Evolutionary conservation across 208 protist genomes (phyloP).

Genomic region (Wallacemonas sp.): DNA sequence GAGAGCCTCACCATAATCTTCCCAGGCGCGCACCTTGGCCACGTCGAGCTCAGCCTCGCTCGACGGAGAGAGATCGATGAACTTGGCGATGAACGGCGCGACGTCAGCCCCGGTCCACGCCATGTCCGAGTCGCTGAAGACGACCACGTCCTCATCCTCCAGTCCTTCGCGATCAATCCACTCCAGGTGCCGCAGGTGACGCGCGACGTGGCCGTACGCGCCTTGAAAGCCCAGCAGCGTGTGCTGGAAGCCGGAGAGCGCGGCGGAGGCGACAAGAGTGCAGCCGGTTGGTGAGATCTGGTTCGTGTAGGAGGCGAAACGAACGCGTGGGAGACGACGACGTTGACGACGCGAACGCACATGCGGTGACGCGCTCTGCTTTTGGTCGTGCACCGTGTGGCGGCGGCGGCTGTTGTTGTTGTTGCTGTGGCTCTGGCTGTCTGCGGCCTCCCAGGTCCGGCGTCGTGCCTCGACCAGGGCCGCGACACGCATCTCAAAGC

Average conservation of each 20-base stretch:
- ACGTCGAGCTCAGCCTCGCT: slow-evolving; percentile 31
- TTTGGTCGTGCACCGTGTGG: slow-evolving; percentile 14
- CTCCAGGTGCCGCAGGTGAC: slow-evolving; percentile 27
- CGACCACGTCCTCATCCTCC: slow-evolving; percentile 32
- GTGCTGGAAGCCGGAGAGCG: slow-evolving; percentile 27
- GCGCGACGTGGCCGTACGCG: slow-evolving; percentile 34
- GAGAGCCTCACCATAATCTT: slow-evolving; percentile 40
- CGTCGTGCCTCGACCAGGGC: not conserved
- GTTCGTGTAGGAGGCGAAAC: slow-evolving; percentile 22
- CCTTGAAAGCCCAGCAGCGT: slow-evolving; percentile 22
- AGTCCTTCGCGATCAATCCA: slow-evolving; percentile 31
- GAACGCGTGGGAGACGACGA: slow-evolving; percentile 20
- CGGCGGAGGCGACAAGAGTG: slow-evolving; percentile 27
- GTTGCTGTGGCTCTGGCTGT: not conserved
- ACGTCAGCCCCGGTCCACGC: slow-evolving; percentile 38
- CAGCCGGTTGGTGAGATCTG: slow-evolving; percentile 26
- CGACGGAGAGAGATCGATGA: slow-evolving; percentile 25
- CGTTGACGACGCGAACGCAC: slow-evolving; percentile 16
- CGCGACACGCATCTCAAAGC: not conserved
- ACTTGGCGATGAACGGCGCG: slow-evolving; percentile 38
- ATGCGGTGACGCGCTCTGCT: too few species aligned
- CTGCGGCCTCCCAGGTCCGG: not conserved
- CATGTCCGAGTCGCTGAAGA: slow-evolving; percentile 35
- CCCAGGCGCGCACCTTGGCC: slow-evolving; percentile 35
- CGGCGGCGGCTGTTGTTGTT: slow-evolving; percentile 12